Evolutionary conservation across 2,329 filamentous ascomycete genomes (phyloP), one percentile per base, ranked within the genome.

Genomic region (Cadophora luteo-olivacea): DNA sequence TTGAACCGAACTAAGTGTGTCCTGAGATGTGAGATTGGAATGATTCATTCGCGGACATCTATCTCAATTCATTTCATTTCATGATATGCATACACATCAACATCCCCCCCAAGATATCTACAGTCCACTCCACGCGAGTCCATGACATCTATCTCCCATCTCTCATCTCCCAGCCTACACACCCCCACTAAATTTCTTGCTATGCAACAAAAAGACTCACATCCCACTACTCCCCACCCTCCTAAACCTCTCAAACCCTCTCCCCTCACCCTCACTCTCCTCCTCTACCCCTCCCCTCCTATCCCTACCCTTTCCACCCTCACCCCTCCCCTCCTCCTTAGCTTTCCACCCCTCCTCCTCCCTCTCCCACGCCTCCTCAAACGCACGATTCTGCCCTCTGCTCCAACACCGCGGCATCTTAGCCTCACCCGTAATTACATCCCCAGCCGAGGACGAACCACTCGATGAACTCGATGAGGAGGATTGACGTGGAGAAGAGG

Each of bases 371-470:
- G 88, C 85, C 58, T 89, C 84, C 75, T 93, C 90, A 69, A 93
- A 83, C 77, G 92, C 89, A 57, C 91, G 86, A 6, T 86, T 83
- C 1, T 92, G 87, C 16, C 92, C 91, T 69, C 92, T 90, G 1
- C 90, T 90, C 87, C 87, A 90, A 72, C 89, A 90, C 0, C 80
- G 80, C 1, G 76, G 76, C 61, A 77, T 71, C 7, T 70, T 51
- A 1, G 33, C 64, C 24, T 70, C 67, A 83, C 83, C 79, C 85
- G 88, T 74, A 3, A 29, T 5, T 5, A 29, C 29, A 29, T 29
- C 29, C 5, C 29, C 29, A 29, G 29, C 29, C 29, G 29, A 29
- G 29, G 29, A 29, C 29, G 29, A 29, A 29, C 29, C 29, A 29
- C 3, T 29, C 29, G 3, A 29, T 29, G 29, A 3, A 29, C n/a